Conservation (phyloP, 352 stramenopile species). For the Phytophthora sansomeana region DNA sequence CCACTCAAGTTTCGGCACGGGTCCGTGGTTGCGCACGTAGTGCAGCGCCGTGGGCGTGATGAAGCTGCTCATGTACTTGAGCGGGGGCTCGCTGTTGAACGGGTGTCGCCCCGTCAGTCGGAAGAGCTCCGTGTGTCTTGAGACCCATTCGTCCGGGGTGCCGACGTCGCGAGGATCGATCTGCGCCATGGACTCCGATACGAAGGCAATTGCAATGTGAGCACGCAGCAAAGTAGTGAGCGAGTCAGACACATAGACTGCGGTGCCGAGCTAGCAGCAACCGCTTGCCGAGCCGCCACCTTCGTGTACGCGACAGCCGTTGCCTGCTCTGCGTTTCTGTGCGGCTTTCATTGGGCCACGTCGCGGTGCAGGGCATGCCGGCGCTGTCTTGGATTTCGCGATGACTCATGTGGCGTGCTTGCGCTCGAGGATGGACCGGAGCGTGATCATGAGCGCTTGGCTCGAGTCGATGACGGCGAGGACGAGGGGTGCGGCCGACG, state of each 20-base stretch:
- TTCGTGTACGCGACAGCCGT: not conserved
- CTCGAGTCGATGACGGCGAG: conserved; percentile 11
- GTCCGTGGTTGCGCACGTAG: conserved; percentile 95
- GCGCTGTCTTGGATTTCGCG: not conserved
- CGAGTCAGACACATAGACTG: not conserved
- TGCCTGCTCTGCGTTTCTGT: conserved; percentile 1
- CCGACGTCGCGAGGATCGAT: conserved; percentile 50
- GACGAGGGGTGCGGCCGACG: not conserved
- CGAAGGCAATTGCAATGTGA: conserved; percentile 17
- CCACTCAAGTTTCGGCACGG: conserved; percentile 86
- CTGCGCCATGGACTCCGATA: conserved; percentile 21
- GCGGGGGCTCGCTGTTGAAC: conserved; percentile 94
- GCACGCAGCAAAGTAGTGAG: not conserved
- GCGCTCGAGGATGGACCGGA: conserved; percentile 22
- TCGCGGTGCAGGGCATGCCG: conserved; percentile 5
- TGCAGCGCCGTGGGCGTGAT: conserved; percentile 93
- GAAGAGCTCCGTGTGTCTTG: conserved; percentile 87
- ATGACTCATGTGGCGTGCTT: conserved; percentile 29
- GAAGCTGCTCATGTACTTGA: conserved; percentile 85
- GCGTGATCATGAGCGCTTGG: conserved; percentile 22
- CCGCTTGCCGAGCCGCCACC: no score
- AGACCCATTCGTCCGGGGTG: conserved; percentile 91
- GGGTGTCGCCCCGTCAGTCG: conserved; percentile 93
- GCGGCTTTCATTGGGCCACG: conserved; percentile 24
- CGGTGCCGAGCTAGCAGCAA: not conserved